phyloP scores from a whole-genome alignment of 2,329 filamentous ascomycete species.

The Phaeophleospora eucalypticola region DNA sequence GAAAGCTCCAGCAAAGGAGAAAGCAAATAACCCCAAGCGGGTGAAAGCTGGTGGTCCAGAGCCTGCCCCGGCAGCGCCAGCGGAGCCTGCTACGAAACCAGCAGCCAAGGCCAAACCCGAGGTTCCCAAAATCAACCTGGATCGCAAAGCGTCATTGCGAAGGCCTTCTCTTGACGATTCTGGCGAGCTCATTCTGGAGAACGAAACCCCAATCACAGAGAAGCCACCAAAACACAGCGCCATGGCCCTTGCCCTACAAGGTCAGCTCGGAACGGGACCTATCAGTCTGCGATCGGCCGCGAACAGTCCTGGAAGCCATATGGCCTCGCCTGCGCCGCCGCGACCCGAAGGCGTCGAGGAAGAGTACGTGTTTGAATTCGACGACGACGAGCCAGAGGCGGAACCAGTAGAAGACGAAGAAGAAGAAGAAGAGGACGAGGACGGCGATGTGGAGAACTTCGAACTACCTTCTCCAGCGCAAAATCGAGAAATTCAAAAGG shows the following conservation, averaged over 20 bases:
- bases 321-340: constrained; percentile 19
- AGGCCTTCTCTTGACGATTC: constrained; percentile 27
- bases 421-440: constrained; percentile 34
- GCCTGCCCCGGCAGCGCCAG: constrained; percentile 2
- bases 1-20: constrained; percentile 18
- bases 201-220: constrained; percentile 26
- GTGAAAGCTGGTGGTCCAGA: constrained; percentile 25
- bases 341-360: constrained; percentile 15
- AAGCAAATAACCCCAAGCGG: constrained; percentile 24
- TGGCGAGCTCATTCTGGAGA: constrained; percentile 34
- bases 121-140: constrained; percentile 25
- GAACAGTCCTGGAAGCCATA: constrained; percentile 33
- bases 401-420: constrained; percentile 32
- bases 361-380: constrained; percentile 30
- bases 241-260: constrained; percentile 29
- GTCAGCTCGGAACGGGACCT: constrained; percentile 36
- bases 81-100: too few relatives aligned
- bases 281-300: constrained; percentile 43
- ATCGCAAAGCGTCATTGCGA: constrained; percentile 29
- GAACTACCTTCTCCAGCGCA: constrained; percentile 28
- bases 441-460: constrained; percentile 34
- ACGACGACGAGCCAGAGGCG: constrained; percentile 14
- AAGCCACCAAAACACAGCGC: constrained; percentile 21
- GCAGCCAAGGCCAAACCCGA: constrained; percentile 15
- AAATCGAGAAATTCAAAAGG: constrained; percentile 23